Base-by-base conservation (phyloP, 2,329 filamentous ascomycete species). In the Aspergillus viridinutans region DNA sequence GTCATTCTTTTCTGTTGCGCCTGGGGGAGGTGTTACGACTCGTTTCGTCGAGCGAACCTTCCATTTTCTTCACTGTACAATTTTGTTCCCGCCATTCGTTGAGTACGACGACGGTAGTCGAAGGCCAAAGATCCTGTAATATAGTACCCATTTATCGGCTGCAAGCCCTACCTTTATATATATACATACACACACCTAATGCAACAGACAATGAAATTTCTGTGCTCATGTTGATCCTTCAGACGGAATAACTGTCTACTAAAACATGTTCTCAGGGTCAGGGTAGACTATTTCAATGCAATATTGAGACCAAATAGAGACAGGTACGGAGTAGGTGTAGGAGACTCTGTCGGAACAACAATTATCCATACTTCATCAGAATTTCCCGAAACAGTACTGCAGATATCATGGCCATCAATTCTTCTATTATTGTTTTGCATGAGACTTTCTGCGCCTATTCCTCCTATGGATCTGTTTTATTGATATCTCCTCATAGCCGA, bases 111-210 rank as follows among this genome's bases (percentile, higher is more conserved):
- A 62, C 52, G 59, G 51, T 59, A 50, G 60, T 62, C 67, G 66
- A 65, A 51, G 50, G 54, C 59, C 61, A 54, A 63, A 60, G 59
- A 57, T 60, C 28, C 67, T 72, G 70, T 73, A 73, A 71, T 72
- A 70, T 72, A 72, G 61, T 59, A 58, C 50, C 56, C 55, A 52
- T 55, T 58, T 53, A 12, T 38, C 45, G 54, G 57, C 50, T 54
- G 17, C 54, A 52, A 38, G 53, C 60, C 56, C 32, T 61, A 58
- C 59, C 54, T 57, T 59, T 57, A 67, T 64, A 67, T 64, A 67
- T 58, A 66, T 62, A 67, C 53, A n/a, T 49, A 54, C 8, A 67
- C 53, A 23, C 48, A 55, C 10, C 42, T 55, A 59, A 61, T 62
- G 26, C 21, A 54, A 60, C 29, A 52, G 42, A 47, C 43, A 20